These are phyloP conservation scores for Ordospora colligata DNA, from an alignment of 371 early-diverging fungal genomes.

Conservation along the genomic window DNA sequence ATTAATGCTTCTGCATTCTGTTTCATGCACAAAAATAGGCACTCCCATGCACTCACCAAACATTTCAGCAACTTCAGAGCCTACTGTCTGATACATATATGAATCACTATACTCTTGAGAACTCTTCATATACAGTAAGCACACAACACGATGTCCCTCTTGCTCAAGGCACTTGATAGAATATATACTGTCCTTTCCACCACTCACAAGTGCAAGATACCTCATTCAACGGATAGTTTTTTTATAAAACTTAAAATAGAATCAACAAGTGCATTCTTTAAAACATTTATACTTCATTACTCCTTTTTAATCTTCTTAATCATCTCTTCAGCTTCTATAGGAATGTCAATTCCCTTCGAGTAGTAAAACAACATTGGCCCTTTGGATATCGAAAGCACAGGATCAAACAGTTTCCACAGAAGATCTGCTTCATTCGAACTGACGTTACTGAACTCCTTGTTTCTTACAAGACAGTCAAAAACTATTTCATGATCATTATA, in stretches of 20 bases:
- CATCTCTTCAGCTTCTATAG: slow-evolving; percentile 20
- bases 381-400: slow-evolving; percentile 4
- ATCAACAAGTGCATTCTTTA: no score
- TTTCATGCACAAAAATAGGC: slow-evolving; percentile 73
- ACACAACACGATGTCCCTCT: slow-evolving; percentile 81
- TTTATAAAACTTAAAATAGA: no score
- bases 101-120: slow-evolving; percentile 77
- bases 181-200: slow-evolving; percentile 95
- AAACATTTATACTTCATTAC: not conserved
- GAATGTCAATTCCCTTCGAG: slow-evolving; percentile 29
- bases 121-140: slow-evolving; percentile 77
- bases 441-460: slow-evolving; percentile 13
- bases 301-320: slow-evolving; percentile 18
- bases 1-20: slow-evolving; percentile 67
- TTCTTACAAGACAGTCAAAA: slow-evolving; percentile 40
- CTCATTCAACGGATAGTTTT: slow-evolving; percentile 52
- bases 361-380: slow-evolving; percentile 27
- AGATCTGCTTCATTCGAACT: slow-evolving; percentile 29
- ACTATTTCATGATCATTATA: slow-evolving; percentile 43
- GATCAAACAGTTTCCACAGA: slow-evolving; percentile 48
- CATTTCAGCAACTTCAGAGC: slow-evolving; percentile 73
- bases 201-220: slow-evolving; percentile 65
- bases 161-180: slow-evolving; percentile 84
- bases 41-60: slow-evolving; percentile 77
- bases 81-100: slow-evolving; percentile 97